Conservation (phyloP, 306 rosid genomes). For the Acmispon strigosus region DNA sequence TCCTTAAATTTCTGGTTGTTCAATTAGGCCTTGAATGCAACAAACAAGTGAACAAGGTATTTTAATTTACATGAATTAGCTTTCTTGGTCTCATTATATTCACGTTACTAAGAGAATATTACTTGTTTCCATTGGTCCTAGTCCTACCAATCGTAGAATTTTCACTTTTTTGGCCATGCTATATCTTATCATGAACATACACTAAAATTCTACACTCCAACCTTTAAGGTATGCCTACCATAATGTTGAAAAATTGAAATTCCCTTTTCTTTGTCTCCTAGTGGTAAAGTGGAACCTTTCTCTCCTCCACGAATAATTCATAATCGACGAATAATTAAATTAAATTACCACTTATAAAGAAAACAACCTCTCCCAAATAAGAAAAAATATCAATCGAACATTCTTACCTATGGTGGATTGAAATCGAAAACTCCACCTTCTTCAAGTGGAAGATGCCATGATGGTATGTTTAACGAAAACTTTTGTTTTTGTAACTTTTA, state of each 20-base stretch:
- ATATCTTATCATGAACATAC: neutral
- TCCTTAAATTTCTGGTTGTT: no score
- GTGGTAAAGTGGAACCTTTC: neutral
- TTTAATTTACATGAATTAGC: neutral
- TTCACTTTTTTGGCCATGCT: neutral
- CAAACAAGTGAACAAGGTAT: neutral
- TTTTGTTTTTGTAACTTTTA: neutral
- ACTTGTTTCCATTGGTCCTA: neutral
- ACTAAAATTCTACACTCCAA: conserved; percentile 14
- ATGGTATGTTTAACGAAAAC: neutral
- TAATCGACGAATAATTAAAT: neutral
- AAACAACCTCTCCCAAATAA: neutral
- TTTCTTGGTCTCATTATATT: neutral
- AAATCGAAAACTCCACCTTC: neutral
- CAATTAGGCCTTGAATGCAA: conserved; percentile 4
- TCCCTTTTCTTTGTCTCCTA: neutral
- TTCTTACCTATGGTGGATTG: conserved; percentile 19
- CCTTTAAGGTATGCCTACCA: conserved; percentile 10
- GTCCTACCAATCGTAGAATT: neutral
- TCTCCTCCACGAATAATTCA: neutral
- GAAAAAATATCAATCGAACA: neutral
- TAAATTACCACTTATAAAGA: neutral
- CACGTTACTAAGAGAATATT: neutral
- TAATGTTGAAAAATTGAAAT: conserved; percentile 6
- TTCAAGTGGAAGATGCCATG: neutral